These are phyloP conservation scores for Alternaria sp. DNA, from an alignment of 2,329 filamentous ascomycete genomes.

Conservation along the genomic window DNA sequence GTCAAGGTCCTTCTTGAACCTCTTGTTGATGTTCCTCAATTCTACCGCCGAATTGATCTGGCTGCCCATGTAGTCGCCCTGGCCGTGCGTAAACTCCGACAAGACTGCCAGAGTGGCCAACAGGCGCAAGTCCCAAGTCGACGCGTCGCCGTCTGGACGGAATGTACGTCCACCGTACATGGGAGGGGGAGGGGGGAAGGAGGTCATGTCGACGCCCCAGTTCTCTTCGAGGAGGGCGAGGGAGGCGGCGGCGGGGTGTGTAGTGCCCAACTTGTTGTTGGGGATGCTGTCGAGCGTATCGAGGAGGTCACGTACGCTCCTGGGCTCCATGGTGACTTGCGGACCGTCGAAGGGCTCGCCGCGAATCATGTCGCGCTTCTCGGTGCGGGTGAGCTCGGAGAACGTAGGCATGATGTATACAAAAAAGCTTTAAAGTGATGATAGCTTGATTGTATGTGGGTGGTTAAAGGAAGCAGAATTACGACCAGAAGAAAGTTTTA, in stretches of 20 bases:
- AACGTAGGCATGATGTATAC: background rate
- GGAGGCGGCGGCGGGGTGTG: background rate
- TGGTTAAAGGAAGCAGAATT: background rate
- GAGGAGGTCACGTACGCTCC: background rate
- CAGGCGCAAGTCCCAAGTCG: background rate
- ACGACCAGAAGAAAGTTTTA: background rate
- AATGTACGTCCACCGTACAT: background rate
- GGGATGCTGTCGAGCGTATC: background rate
- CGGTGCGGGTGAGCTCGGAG: background rate
- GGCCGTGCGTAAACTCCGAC: background rate
- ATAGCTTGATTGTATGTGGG: background rate
- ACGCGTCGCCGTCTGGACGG: background rate
- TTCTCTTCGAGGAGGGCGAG: background rate
- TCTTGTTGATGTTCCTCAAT: background rate
- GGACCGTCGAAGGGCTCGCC: background rate
- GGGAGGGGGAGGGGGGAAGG: background rate
- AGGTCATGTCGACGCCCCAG: background rate
- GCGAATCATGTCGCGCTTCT: background rate
- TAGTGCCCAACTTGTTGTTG: background rate
- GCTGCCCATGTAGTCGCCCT: background rate
- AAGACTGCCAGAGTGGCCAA: background rate
- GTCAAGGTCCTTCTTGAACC: background rate
- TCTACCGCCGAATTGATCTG: background rate
- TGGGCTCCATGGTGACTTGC: background rate
- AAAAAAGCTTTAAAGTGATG: background rate